A percentile compares a stretch with the other conserved stretches of the same genome.
These are phyloP conservation scores for Colletotrichum tabaci DNA, from an alignment of 2,329 filamentous ascomycete species.

Conservation along the genomic window DNA sequence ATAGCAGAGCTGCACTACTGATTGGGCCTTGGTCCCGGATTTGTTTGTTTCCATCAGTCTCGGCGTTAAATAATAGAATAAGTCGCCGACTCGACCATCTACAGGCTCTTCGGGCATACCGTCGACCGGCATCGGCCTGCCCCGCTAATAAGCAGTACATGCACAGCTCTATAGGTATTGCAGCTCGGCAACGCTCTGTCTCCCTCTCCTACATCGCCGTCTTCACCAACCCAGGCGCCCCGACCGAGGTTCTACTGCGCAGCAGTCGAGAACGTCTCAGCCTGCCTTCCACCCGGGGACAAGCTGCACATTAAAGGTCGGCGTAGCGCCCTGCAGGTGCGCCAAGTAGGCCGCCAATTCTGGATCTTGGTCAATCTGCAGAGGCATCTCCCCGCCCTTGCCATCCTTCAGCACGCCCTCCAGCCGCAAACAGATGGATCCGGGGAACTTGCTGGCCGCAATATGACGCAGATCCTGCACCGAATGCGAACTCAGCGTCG, in stretches of 20 bases:
- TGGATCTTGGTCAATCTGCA: conserved; percentile 78
- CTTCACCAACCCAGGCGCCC: neutral
- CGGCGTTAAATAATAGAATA: neutral
- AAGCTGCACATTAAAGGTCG: conserved; percentile 61
- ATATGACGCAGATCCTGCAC: conserved; percentile 75
- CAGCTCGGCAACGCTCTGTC: neutral
- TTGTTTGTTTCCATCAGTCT: neutral
- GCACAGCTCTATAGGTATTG: neutral
- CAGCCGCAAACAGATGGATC: conserved; percentile 70
- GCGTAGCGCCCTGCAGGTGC: conserved; percentile 67
- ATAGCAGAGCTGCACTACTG: conserved; percentile 1
- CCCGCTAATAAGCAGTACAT: neutral
- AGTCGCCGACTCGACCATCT: neutral
- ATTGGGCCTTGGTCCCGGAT: neutral
- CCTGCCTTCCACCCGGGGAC: conserved; percentile 44
- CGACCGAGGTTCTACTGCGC: neutral
- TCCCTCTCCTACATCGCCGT: no score
- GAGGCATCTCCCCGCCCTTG: conserved; percentile 72
- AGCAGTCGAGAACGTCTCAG: neutral
- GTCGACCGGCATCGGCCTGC: neutral
- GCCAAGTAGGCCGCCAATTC: conserved; percentile 81
- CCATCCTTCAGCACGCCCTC: conserved; percentile 76
- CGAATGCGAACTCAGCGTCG: conserved; percentile 70
- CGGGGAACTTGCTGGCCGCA: conserved; percentile 73
- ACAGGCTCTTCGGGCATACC: neutral